Evolutionary conservation across 352 stramenopile genomes (phyloP).

Genomic region (Globisporangium cystogenes): DNA sequence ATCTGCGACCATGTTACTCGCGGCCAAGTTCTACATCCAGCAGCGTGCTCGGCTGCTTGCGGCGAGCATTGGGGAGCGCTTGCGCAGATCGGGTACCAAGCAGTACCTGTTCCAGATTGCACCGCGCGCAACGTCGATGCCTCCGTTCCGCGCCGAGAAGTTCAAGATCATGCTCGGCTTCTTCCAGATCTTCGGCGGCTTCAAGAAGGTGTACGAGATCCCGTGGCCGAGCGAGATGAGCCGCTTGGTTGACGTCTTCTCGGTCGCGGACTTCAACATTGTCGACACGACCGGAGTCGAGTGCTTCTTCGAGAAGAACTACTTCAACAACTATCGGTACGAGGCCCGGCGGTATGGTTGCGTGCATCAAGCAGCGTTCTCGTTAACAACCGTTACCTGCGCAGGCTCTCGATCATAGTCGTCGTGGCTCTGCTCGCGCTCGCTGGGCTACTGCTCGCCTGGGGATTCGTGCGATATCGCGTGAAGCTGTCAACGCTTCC

Average conservation of each 20-base stretch:
- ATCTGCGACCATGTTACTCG: slow-evolving; percentile 16
- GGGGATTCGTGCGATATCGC: slow-evolving; percentile 51
- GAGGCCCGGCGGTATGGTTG: not conserved
- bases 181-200: slow-evolving; percentile 70
- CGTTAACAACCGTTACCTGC: not conserved
- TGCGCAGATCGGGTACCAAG: not conserved
- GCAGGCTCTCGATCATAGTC: slow-evolving; percentile 33
- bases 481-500: slow-evolving; percentile 47
- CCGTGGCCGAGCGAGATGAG: slow-evolving; percentile 57
- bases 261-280: slow-evolving; percentile 62
- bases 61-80: not conserved
- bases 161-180: slow-evolving; percentile 78
- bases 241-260: slow-evolving; percentile 59
- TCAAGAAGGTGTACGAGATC: slow-evolving; percentile 74
- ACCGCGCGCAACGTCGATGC: slow-evolving; percentile 13
- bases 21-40: slow-evolving; percentile 18
- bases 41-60: slow-evolving; percentile 18
- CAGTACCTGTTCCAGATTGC: slow-evolving; percentile 37
- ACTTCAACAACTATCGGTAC: slow-evolving; percentile 58
- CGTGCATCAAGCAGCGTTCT: not conserved
- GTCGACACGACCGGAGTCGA: slow-evolving; percentile 60
- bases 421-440: slow-evolving; percentile 36
- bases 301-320: slow-evolving; percentile 57
- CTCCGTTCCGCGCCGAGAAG: slow-evolving; percentile 51
- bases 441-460: slow-evolving; percentile 28